phyloP scores from a whole-genome alignment of 805 yeast genomes.

The Teunomyces barrocoloradensis region DNA sequence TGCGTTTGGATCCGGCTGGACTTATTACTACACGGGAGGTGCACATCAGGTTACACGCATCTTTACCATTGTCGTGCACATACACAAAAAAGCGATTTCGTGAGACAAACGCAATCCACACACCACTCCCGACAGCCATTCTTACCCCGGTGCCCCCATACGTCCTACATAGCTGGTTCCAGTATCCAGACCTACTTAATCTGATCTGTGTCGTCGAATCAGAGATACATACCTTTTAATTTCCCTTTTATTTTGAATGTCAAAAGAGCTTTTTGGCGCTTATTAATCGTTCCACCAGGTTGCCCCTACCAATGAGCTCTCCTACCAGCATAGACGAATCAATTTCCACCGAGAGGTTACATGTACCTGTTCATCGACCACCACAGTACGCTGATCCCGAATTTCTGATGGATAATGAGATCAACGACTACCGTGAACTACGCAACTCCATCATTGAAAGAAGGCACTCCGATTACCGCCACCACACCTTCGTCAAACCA shows the following conservation, averaged over 20 bases:
- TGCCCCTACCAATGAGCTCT: conserved; percentile 15
- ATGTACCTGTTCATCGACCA: background rate
- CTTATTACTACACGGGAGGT: background rate
- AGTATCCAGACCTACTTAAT: background rate
- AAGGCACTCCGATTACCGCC: conserved; percentile 16
- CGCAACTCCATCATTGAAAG: conserved; percentile 33
- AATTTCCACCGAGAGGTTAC: conserved; percentile 2
- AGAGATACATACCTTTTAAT: background rate
- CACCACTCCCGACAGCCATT: background rate
- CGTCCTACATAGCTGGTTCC: background rate
- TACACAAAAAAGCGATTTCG: background rate
- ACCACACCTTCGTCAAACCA: conserved; percentile 15
- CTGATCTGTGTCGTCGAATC: background rate
- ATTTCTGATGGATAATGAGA: conserved; percentile 34
- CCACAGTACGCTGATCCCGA: conserved; percentile 12
- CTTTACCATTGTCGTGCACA: background rate
- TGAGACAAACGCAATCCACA: background rate
- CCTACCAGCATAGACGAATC: conserved; percentile 17
- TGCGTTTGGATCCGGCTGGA: too few relatives aligned
- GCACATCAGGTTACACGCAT: background rate
- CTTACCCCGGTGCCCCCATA: background rate
- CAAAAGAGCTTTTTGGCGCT: background rate
- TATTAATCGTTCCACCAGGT: background rate
- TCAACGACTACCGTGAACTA: conserved; percentile 33
- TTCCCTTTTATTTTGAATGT: background rate